A percentile compares a stretch with the other conserved stretches of the same genome.
phyloP scores from a whole-genome alignment of 495 filamentous ascomycete species.

The Penicillium macrosclerotiorum region DNA sequence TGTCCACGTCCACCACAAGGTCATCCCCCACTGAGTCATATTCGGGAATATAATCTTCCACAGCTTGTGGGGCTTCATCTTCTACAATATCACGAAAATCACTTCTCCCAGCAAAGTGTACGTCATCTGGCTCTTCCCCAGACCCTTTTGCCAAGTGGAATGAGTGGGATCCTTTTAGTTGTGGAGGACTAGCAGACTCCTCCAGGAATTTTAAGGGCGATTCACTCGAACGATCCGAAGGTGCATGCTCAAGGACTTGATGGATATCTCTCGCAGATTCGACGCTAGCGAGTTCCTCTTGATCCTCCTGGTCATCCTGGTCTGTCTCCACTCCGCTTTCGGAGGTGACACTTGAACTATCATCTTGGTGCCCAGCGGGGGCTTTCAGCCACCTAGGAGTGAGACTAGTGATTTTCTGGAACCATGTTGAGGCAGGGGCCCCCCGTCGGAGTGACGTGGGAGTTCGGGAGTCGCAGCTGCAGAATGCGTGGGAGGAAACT shows the following conservation, averaged over 20 bases:
- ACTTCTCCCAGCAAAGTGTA: neutral
- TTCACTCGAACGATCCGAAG: conserved; percentile 10
- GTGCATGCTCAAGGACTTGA: conserved; percentile 12
- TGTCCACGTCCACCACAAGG: neutral
- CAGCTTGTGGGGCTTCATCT: neutral
- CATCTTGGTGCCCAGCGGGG: conserved; percentile 20
- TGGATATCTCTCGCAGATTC: conserved; percentile 13
- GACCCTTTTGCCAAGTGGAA: neutral
- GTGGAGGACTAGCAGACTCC: conserved; percentile 6
- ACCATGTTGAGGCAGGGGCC: conserved; percentile 36
- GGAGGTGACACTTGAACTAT: conserved; percentile 14
- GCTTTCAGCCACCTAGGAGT: conserved; percentile 44
- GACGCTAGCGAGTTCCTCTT: conserved; percentile 13
- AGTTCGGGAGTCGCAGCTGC: conserved; percentile 27
- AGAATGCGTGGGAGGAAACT: conserved; percentile 14
- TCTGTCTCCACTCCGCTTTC: conserved; percentile 21
- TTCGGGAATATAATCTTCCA: conserved; percentile 3
- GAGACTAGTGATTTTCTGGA: conserved; percentile 36
- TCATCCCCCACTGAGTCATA: conserved; percentile 1
- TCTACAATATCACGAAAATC: conserved; percentile 1
- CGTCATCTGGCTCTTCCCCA: neutral
- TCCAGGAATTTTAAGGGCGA: conserved; percentile 10
- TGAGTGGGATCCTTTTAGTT: neutral
- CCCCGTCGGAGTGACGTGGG: conserved; percentile 15
- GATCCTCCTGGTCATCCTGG: conserved; percentile 20